A percentile compares a stretch with the other conserved stretches of the same genome.
Conservation (phyloP, 306 rosid genomes). For the Sicyos baderoa region DNA sequence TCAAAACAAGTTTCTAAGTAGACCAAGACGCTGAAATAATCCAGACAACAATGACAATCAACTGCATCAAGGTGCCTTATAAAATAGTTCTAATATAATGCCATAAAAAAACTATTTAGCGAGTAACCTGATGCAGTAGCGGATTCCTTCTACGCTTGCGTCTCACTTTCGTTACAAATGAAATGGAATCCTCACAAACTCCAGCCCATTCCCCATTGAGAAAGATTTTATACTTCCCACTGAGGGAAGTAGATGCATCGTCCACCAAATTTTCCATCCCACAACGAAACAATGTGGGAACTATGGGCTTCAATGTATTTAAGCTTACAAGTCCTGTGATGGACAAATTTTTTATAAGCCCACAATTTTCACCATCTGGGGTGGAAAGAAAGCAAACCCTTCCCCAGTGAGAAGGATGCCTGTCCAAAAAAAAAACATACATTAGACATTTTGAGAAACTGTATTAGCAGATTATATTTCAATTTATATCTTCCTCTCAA, state of each 20-base stretch:
- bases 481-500: background rate
- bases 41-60: constrained; percentile 1
- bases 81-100: background rate
- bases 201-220: constrained; percentile 93
- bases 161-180: constrained; percentile 53
- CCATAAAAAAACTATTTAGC: background rate
- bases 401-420: constrained; percentile 99
- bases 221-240: constrained; percentile 57
- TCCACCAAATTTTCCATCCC: constrained; percentile 75
- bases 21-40: background rate
- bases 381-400: constrained; percentile 92
- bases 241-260: constrained; percentile 48
- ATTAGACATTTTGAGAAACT: constrained; percentile 20
- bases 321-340: constrained; percentile 79
- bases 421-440: constrained; percentile 30
- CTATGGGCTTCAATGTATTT: constrained; percentile 32
- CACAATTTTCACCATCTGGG: constrained; percentile 98
- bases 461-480: background rate
- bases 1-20: background rate
- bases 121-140: constrained; percentile 61
- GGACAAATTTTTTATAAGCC: constrained; percentile 82
- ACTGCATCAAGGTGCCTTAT: constrained; percentile 6
- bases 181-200: constrained; percentile 51
- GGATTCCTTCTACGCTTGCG: constrained; percentile 47
- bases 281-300: constrained; percentile 37